These are phyloP conservation scores for Pythium myriotylum DNA, from an alignment of 352 stramenopile species.

Conservation along the genomic window DNA sequence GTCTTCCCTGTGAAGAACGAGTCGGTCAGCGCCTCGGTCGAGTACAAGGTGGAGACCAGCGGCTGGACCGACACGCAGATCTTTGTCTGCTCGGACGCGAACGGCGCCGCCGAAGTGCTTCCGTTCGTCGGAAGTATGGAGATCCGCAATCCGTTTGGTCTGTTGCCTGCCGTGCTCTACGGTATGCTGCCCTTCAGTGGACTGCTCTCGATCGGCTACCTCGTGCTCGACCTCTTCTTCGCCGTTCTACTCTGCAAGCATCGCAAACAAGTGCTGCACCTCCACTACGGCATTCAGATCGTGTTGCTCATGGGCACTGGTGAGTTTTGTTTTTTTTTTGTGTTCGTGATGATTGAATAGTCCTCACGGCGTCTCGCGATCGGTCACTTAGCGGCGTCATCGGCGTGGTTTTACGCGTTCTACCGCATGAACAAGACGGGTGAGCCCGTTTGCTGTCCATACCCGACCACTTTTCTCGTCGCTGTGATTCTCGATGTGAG, in stretches of 20 bases:
- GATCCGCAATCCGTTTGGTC: slow-evolving; percentile 81
- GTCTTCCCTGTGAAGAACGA: slow-evolving; percentile 67
- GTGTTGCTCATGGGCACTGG: slow-evolving; percentile 79
- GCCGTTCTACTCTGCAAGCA: slow-evolving; percentile 65
- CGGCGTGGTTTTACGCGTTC: slow-evolving; percentile 85
- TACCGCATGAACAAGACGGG: slow-evolving; percentile 89
- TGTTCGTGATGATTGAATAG: too few relatives aligned
- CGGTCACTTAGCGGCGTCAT: slow-evolving; percentile 35
- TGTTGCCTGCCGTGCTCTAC: slow-evolving; percentile 80
- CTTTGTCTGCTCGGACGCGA: slow-evolving; percentile 71
- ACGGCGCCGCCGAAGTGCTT: slow-evolving; percentile 51
- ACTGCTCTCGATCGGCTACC: slow-evolving; percentile 71
- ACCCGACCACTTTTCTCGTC: slow-evolving; percentile 82
- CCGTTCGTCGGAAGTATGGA: slow-evolving; percentile 72
- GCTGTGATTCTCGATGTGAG: slow-evolving; percentile 83
- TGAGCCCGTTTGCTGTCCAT: slow-evolving; percentile 88
- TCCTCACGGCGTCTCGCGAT: too few relatives aligned
- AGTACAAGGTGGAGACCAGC: slow-evolving; percentile 60
- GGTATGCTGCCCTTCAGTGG: slow-evolving; percentile 86
- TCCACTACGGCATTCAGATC: slow-evolving; percentile 84
- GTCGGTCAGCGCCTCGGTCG: slow-evolving; percentile 46
- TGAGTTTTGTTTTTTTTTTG: slow-evolving; percentile 27
- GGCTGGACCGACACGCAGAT: slow-evolving; percentile 85
- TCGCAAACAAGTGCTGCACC: slow-evolving; percentile 68
- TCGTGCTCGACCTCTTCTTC: slow-evolving; percentile 83